phyloP scores from a whole-genome alignment of 805 yeast species.

The Soucietia sequanensis region DNA sequence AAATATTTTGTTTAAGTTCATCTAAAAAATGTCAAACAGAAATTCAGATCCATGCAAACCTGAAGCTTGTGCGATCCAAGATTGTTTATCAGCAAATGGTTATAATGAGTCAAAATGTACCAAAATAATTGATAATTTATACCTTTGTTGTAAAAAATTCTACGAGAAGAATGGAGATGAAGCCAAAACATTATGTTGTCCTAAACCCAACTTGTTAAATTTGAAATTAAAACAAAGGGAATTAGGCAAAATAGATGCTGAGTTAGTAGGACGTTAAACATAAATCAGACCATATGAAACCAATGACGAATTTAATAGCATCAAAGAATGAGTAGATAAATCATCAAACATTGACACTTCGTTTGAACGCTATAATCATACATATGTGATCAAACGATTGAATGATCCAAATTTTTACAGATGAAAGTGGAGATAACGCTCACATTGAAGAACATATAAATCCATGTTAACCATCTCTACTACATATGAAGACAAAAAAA shows the following conservation, averaged over 20 bases:
- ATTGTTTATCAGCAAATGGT: conserved; percentile 60
- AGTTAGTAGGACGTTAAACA: conserved; percentile 7
- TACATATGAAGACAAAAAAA: too few relatives aligned
- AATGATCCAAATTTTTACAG: too few relatives aligned
- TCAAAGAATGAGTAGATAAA: too few relatives aligned
- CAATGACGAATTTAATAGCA: too few relatives aligned
- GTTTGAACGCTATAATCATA: too few relatives aligned
- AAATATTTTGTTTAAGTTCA: too few relatives aligned
- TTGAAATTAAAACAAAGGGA: conserved; percentile 66
- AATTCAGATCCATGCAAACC: conserved; percentile 60
- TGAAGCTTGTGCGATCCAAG: conserved; percentile 81
- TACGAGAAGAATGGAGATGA: conserved; percentile 60
- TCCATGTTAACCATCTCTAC: too few relatives aligned
- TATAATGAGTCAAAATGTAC: conserved; percentile 79
- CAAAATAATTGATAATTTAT: conserved; percentile 62
- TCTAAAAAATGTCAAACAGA: background rate
- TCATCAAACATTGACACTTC: too few relatives aligned
- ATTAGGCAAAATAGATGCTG: conserved; percentile 58
- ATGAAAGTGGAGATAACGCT: too few relatives aligned
- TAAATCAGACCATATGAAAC: conserved; percentile 7
- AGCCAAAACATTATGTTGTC: conserved; percentile 74
- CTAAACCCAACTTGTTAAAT: conserved; percentile 59
- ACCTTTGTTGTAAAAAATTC: conserved; percentile 70
- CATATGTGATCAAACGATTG: too few relatives aligned
- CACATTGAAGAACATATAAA: too few relatives aligned